Conservation (phyloP, 2,329 filamentous ascomycete species). For the Cyphellophora europaea region DNA sequence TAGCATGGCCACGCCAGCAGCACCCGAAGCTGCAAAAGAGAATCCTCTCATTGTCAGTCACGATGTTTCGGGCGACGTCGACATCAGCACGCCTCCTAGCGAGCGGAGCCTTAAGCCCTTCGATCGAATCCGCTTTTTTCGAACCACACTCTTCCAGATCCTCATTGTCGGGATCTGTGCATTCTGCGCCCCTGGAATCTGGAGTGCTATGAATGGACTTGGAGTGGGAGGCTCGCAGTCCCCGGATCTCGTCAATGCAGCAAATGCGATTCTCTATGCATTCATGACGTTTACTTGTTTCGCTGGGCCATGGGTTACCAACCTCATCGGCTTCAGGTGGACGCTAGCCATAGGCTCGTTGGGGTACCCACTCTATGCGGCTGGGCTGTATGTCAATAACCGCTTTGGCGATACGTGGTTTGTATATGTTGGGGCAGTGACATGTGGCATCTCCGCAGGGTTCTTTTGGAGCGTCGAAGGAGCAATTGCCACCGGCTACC, state of each 20-base stretch:
- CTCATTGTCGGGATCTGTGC: slow-evolving; percentile 35
- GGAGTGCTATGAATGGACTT: slow-evolving; percentile 37
- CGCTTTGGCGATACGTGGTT: slow-evolving; percentile 36
- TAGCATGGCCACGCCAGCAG: no score
- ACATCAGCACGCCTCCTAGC: no score
- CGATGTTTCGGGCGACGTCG: no score
- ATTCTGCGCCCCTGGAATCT: slow-evolving; percentile 40
- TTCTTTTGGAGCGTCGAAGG: slow-evolving; percentile 33
- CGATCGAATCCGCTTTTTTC: slow-evolving; percentile 13
- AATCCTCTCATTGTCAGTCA: no score
- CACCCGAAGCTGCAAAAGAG: no score
- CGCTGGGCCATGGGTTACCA: slow-evolving; percentile 28
- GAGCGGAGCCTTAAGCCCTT: no score
- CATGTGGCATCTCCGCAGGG: slow-evolving; percentile 32
- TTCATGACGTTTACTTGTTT: slow-evolving; percentile 37
- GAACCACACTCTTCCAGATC: slow-evolving; percentile 39
- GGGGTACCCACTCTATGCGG: slow-evolving; percentile 36
- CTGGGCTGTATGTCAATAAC: slow-evolving; percentile 36
- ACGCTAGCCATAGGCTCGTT: slow-evolving; percentile 33
- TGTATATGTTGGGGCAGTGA: slow-evolving; percentile 32
- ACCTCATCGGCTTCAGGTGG: slow-evolving; percentile 31
- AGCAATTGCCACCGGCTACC: slow-evolving; percentile 35
- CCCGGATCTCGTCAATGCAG: slow-evolving; percentile 35
- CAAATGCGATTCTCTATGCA: slow-evolving; percentile 38
- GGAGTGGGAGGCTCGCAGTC: slow-evolving; percentile 28